Base-by-base conservation (phyloP, 2,329 filamentous ascomycete genomes). In the Pseudogymnoascus sp. region DNA sequence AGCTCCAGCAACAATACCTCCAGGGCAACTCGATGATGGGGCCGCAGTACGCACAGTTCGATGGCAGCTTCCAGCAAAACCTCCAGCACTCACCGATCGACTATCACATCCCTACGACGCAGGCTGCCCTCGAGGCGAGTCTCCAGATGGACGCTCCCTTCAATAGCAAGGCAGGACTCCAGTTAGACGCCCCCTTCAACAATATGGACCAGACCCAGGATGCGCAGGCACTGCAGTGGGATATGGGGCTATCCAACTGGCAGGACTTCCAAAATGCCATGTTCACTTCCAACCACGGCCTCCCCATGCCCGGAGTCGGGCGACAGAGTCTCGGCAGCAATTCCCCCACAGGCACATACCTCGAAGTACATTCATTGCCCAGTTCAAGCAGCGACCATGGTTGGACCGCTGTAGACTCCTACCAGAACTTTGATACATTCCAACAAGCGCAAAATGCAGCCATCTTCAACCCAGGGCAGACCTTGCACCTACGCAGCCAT, bases 401-500 rank as follows among this genome's bases (percentile, higher is more conserved):
- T 63, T 97, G 92, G 92, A 86, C 85, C 60, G 84, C 89, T 67
- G 86, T 97, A 63, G 90, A 94, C 67, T 38, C 58, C 19, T 87
- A 87, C 64, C 87, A 85, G 65, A 88, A 87, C 38, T 86, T 89
- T 68, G 89, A 93, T 68, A 81, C 83, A 35, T 85, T 83, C 59
- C 81, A 81, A 68, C 80, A 82, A 52, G 80, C 87, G 62, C 82
- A 83, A 60, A 83, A 79, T 65, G 74, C 80, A 63, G 78, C 78
- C 12, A 92, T 96, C 71, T 95, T 96, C 80, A 96, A 97, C 76
- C 93, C 93, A 1, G 86, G 88, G 65, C 90, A 96, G 77, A 95
- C 92, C 0, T 79, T 97, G 60, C 93, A 97, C 77, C 83, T 96
- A 71, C 85, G 92, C 68, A 92, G 88, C 62, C 87, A 89, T 69